These are phyloP conservation scores for Cryphonectria carpinicola DNA, from an alignment of 2,329 filamentous ascomycete genomes.

Conservation along the genomic window DNA sequence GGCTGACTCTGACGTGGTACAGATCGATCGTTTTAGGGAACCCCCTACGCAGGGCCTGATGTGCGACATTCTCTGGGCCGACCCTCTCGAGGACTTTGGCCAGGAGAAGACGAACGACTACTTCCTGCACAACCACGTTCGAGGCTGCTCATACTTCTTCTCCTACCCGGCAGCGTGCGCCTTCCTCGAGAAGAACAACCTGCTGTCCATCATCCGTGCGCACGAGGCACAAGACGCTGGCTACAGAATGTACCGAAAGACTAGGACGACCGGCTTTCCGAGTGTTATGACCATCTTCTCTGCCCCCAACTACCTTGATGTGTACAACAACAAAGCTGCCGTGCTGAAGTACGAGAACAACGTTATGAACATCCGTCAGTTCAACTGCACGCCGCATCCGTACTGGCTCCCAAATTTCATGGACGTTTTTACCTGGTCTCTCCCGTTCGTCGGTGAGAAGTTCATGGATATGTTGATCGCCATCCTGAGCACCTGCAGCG, in stretches of 20 bases:
- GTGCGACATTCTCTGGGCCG: constrained; percentile 99
- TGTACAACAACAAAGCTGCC: constrained; percentile 99
- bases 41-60: constrained; percentile 96
- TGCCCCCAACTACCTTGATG: constrained; percentile 96
- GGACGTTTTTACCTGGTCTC: constrained; percentile 99
- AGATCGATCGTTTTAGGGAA: constrained; percentile 98
- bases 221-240: constrained; percentile 98
- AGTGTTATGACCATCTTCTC: constrained; percentile 99
- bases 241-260: constrained; percentile 99
- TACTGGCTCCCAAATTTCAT: constrained; percentile 99
- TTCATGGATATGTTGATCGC: constrained; percentile 99
- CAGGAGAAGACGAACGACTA: constrained; percentile 98
- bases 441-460: constrained; percentile 98
- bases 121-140: constrained; percentile 97
- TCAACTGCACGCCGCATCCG: constrained; percentile 98
- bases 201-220: constrained; percentile 93
- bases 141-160: constrained; percentile 99
- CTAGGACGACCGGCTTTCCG: constrained; percentile 94
- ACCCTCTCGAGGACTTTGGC: constrained; percentile 96
- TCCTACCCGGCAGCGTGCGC: constrained; percentile 96
- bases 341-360: constrained; percentile 99
- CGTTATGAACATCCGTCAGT: constrained; percentile 99
- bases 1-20: constrained; percentile 28
- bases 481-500: constrained; percentile 98
- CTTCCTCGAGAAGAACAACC: constrained; percentile 98